Base-by-base conservation (phyloP, 352 stramenopile species). In the Pythium dissotocum region DNA sequence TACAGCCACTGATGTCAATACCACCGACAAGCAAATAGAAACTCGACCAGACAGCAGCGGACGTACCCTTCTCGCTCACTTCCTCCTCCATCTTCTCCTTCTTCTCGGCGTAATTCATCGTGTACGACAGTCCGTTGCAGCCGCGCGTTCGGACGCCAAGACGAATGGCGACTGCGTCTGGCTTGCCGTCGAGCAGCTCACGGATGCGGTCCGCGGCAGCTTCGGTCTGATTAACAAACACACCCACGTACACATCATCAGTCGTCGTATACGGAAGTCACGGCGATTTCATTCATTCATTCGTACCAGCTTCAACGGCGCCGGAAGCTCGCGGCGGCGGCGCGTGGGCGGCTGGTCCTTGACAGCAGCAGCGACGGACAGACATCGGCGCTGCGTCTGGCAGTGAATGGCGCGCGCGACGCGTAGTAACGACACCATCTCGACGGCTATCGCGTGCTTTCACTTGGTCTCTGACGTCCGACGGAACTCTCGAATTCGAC, bases 111-210 rank as follows among this genome's bases (percentile, higher is more conserved):
- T 99, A 99, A 80, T 99, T 99, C 77, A 99, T 94, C 16, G 97
- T 99, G 79, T 99, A 99, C 32, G 93, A 99, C 24, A 99, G 73
- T 0, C 98, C 98, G 79, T 99, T 99, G 83, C 98, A 99, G 28
- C 98, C 98, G 57, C 88, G 83, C 52, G 95, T 94, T 81, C 96
- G 95, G 48, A 99, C 97, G 38, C 97, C 97, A 28, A 99, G 80
- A 14, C 95, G 90, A 55, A 99, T 98, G 13, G 96, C 98, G 49
- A 99, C 72, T 4, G 95, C 92, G 61, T 97, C 89, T 4, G 83
- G 88, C 73, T 97, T 97, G 61, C 70, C 85, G 7, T 67, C 63
- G 30, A 98, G 70, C 24, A 98, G 76, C 65, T 97, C 86, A 26
- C 91, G 85, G 65, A 98, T 97, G 65, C 93, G 90, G 30, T 76